Evolutionary conservation across 768 basidiomycete species (phyloP), one percentile per base, ranked within the genome.

Genomic region (Mycena amicta): DNA sequence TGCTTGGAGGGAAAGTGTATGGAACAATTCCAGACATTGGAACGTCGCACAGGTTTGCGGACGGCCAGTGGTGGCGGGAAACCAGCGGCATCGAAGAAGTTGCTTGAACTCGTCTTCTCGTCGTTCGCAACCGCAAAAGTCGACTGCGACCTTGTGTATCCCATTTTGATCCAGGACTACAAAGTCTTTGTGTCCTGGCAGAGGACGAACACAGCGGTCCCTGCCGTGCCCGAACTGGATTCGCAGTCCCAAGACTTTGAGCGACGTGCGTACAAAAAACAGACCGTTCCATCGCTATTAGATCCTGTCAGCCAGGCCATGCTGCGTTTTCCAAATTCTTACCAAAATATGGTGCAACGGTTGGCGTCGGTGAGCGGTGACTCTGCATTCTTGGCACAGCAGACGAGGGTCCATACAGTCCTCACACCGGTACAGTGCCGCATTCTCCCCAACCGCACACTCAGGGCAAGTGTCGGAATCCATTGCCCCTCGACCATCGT

Each of bases 31-130:
- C 5, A 66, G 50, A 8, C 46, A 20, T n/a, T 41, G 25, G 22
- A 66, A 39, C 2, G 64, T 66, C 8, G 45, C 46, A 25, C 52
- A 47, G 3, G 66, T 66, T 13, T 54, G 27, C n/a, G 69, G 69
- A 3, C 56, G 6, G 1, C 53, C 5, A 0, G 33, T 22, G 3
- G 66, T 70, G 2, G 70, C 63, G 3, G 69, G 69, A 26, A 57
- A 66, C 46, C 45, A 57, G 41, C 56, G 12, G 23, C n/a, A n/a
- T 25, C 56, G 25, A 15, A 58, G 52, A 26, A 58, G 31, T 41
- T 58, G 56, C 12, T 12, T 39, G 25, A 39, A 23, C 5, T 45
- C 13, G 43, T 45, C 43, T 45, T 8, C 8, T 6, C 27, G 27
- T 5, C 4, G 25, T 27, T 46, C 20, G 40, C 59, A 60, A 8